A percentile compares a stretch with the other conserved stretches of the same genome.
These are phyloP conservation scores for Capsicum pubescens DNA, from an alignment of 257 asterid genomes.

Conservation along the genomic window DNA sequence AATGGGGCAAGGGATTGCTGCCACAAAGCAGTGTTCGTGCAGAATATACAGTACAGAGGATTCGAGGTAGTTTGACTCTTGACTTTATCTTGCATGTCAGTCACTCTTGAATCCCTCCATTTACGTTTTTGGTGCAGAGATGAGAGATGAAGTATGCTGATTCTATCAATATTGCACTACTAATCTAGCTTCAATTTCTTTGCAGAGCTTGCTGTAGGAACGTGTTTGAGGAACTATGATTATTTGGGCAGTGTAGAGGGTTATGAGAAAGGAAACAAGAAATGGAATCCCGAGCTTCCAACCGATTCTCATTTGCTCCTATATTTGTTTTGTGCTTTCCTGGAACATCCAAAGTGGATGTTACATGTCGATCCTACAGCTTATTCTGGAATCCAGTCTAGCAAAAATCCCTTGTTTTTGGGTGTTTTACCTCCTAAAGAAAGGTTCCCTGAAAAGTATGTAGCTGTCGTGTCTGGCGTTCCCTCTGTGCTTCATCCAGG, in stretches of 20 bases:
- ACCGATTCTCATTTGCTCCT: conserved; percentile 90
- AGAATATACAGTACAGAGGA: conserved; percentile 78
- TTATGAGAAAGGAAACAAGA: conserved; percentile 66
- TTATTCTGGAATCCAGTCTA: conserved; percentile 77
- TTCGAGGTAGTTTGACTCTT: conserved; percentile 60
- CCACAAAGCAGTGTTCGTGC: conserved; percentile 79
- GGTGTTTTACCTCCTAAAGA: conserved; percentile 93
- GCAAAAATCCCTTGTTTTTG: conserved; percentile 90
- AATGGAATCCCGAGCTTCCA: conserved; percentile 83
- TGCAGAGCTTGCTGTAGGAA: conserved; percentile 93
- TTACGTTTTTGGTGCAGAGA: background rate
- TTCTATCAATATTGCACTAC: background rate
- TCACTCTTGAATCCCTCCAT: conserved; percentile 26
- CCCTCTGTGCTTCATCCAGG: conserved; percentile 94
- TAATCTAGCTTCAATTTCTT: conserved; percentile 26
- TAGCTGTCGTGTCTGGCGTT: conserved; percentile 77
- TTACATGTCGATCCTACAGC: conserved; percentile 89
- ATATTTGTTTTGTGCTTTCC: conserved; percentile 89
- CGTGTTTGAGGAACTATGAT: conserved; percentile 91
- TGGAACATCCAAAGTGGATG: conserved; percentile 98
- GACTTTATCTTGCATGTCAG: conserved; percentile 8
- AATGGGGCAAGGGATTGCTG: conserved; percentile 93
- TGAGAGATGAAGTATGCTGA: conserved; percentile 21
- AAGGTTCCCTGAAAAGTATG: conserved; percentile 88
- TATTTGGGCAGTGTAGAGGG: conserved; percentile 82